phyloP scores from a whole-genome alignment of 2,329 filamentous ascomycete species.

The Hypoxylon sp. region DNA sequence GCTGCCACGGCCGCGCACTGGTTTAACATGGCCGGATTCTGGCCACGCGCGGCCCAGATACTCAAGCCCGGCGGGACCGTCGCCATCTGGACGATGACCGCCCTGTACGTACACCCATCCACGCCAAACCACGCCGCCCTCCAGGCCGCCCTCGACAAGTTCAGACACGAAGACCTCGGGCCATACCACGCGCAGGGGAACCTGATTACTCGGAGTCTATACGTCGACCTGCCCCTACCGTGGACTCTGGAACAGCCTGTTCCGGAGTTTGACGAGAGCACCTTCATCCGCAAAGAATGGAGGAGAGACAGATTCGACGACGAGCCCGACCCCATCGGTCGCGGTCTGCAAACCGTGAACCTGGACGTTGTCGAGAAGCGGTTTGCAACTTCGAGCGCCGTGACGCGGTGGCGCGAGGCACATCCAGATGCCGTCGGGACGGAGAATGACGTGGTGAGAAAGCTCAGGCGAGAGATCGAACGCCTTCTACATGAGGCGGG shows the following conservation, averaged over 20 bases:
- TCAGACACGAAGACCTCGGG: neutral
- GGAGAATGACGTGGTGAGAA: slow-evolving; percentile 11
- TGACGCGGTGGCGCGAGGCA: slow-evolving; percentile 24
- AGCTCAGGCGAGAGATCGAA: slow-evolving; percentile 7
- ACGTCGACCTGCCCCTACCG: slow-evolving; percentile 12
- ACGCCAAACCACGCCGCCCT: slow-evolving; percentile 16
- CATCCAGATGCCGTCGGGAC: slow-evolving; percentile 17
- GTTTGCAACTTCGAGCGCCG: slow-evolving; percentile 13
- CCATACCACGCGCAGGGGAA: neutral
- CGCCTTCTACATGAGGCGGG: slow-evolving; percentile 14
- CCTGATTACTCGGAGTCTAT: neutral
- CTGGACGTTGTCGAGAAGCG: slow-evolving; percentile 11
- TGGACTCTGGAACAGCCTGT: slow-evolving; percentile 10
- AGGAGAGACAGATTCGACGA: slow-evolving; percentile 1
- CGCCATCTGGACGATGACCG: slow-evolving; percentile 11
- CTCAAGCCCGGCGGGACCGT: slow-evolving; percentile 26
- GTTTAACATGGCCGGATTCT: slow-evolving; percentile 25
- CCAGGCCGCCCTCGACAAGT: slow-evolving; percentile 7
- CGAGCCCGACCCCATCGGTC: neutral
- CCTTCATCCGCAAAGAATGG: slow-evolving; percentile 14
- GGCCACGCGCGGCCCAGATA: slow-evolving; percentile 22
- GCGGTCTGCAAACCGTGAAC: neutral
- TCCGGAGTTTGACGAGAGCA: slow-evolving; percentile 8
- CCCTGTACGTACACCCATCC: slow-evolving; percentile 1
- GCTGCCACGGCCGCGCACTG: slow-evolving; percentile 22